Evolutionary conservation across 83 land plant species (phyloP), one percentile per base, ranked within the genome.

Genomic region (Diphasiastrum complanatum): DNA sequence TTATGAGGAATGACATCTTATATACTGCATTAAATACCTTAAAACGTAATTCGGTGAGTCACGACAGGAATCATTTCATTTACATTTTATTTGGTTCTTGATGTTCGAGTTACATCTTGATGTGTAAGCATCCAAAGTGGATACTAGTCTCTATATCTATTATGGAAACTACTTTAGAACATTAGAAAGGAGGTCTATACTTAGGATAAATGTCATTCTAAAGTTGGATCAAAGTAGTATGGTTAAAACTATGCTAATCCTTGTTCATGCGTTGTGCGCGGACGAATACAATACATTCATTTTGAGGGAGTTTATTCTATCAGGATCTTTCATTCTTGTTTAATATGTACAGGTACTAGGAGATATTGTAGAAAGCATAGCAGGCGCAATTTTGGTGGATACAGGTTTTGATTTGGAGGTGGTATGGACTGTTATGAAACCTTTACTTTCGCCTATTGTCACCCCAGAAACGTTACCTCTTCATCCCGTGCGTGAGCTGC

Each of bases 331-430:
- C 22, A 5, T 12, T 16, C 16, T 54, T n/a, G 14, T 60, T 49
- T 52, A 45, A 18, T 54, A 34, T 45, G 16, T 18, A 18, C 78
- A 93, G 99, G 92, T 78, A 23, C 80, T 95, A 33, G 97, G 97
- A 38, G 99, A 95, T 75, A 66, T 95, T 46, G 81, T 95, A 18
- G 99, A 95, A 61, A 86, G 97, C 33, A 73, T 76, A 50, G 59
- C 81, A 41, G 97, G 97, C 34, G 99, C 99, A 66, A 60, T 95
- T 34, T 70, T 89, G 48, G 67, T 95, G 33, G 99, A 95, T 53
- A 60, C 86, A 0, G 83, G 83, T 30, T 89, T 86, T 33, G 52
- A 95, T 70, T 53, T 84, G 65, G 56, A 68, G 2, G 33, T 1
- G 25, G 83, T 84, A 16, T 95, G 97, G 97, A 61, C 57, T 26